A percentile compares a stretch with the other conserved stretches of the same genome.
Evolutionary conservation across 116 monocot species (phyloP).

Genomic region (Trichopus zeylanicus): DNA sequence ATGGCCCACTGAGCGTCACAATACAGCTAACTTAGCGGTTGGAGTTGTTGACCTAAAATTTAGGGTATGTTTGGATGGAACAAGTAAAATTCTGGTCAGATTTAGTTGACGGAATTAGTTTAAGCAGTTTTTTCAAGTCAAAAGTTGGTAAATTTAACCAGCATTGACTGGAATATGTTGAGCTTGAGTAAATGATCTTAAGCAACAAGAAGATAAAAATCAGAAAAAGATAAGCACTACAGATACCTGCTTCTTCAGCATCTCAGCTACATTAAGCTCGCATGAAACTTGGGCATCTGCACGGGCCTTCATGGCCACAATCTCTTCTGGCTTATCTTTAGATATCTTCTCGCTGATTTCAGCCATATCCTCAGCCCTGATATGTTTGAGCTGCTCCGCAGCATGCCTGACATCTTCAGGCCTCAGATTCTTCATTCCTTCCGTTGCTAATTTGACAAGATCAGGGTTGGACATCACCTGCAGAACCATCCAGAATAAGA

Average conservation of each 20-base stretch:
- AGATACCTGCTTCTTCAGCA: conserved; percentile 81
- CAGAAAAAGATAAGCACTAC: not conserved
- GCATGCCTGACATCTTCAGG: conserved; percentile 75
- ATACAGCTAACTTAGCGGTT: no score
- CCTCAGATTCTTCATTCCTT: conserved; percentile 77
- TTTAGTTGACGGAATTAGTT: no score
- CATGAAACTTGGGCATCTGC: conserved; percentile 69
- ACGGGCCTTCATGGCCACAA: conserved; percentile 73
- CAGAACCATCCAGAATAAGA: conserved; percentile 9
- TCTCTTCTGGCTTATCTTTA: conserved; percentile 74
- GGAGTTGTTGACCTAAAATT: no score
- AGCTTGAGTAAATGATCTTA: no score
- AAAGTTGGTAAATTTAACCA: no score
- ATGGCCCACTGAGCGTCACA: no score
- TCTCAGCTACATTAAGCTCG: conserved; percentile 62
- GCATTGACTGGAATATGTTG: no score
- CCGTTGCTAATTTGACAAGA: conserved; percentile 69
- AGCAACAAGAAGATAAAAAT: not conserved
- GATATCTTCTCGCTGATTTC: conserved; percentile 66
- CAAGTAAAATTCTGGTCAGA: no score
- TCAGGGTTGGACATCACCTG: conserved; percentile 98
- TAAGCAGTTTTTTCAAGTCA: no score
- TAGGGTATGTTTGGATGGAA: no score
- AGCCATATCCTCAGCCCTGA: conserved; percentile 74
- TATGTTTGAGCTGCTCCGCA: conserved; percentile 72